Conservation (phyloP, 75 land plant genomes). For the Cupressus sempervirens region DNA sequence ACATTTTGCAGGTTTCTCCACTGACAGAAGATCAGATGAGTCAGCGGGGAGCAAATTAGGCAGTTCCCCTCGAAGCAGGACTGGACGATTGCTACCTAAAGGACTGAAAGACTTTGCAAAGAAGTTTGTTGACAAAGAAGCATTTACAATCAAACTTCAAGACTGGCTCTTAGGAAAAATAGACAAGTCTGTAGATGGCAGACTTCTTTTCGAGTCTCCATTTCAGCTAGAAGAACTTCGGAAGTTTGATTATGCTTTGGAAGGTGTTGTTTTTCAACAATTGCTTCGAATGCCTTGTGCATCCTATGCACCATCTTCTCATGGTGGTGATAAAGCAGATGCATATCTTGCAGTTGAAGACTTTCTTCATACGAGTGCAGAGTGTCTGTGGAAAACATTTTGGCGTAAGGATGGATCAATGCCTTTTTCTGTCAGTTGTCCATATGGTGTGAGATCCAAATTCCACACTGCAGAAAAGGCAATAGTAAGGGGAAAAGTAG, state of each 20-base stretch:
- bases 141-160: conserved; percentile 38
- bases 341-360: conserved; percentile 79
- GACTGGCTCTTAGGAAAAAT: conserved; percentile 46
- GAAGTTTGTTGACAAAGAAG: conserved; percentile 52
- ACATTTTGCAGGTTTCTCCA: conserved; percentile 6
- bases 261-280: conserved; percentile 39
- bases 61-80: conserved; percentile 21
- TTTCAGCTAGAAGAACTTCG: conserved; percentile 70
- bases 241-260: conserved; percentile 71
- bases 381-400: conserved; percentile 76
- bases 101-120: conserved; percentile 48
- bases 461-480: conserved; percentile 69
- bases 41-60: conserved; percentile 12
- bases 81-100: conserved; percentile 18
- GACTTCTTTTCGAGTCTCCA: conserved; percentile 52
- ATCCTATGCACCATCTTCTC: conserved; percentile 42
- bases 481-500: conserved; percentile 54
- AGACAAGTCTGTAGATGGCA: conserved; percentile 22
- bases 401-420: conserved; percentile 64
- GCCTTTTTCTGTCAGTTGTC: conserved; percentile 76
- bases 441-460: conserved; percentile 43
- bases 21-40: conserved; percentile 4
- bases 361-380: conserved; percentile 60
- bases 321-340: conserved; percentile 55
- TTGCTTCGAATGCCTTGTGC: conserved; percentile 40